phyloP scores from a whole-genome alignment of 345 rosid genomes.

The Citrus medica region DNA sequence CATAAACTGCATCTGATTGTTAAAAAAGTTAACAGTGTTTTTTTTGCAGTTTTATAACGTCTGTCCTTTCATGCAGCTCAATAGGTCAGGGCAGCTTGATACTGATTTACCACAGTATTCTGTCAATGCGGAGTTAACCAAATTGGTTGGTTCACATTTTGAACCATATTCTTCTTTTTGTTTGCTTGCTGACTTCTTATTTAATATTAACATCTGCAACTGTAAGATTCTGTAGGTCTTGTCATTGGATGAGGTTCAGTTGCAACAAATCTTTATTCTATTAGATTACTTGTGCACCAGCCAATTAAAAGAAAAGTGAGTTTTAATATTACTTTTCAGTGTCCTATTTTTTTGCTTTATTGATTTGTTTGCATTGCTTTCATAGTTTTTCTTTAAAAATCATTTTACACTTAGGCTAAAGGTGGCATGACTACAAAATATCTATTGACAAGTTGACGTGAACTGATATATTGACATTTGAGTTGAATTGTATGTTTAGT shows the following conservation, averaged over 20 bases:
- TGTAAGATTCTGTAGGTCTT: conserved; percentile 39
- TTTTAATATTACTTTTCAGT: conserved; percentile 12
- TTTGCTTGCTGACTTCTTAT: not conserved
- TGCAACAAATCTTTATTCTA: conserved; percentile 64
- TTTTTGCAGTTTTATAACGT: not conserved
- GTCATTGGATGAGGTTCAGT: conserved; percentile 68
- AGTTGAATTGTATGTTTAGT: not conserved
- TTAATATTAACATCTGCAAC: conserved; percentile 2
- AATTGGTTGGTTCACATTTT: conserved; percentile 51
- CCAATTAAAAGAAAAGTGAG: conserved; percentile 80
- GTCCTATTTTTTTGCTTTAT: not conserved
- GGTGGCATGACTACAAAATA: not conserved
- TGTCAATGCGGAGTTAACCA: conserved; percentile 55
- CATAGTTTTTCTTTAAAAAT: not conserved
- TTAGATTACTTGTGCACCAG: conserved; percentile 67
- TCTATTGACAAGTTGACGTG: not conserved
- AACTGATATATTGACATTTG: not conserved
- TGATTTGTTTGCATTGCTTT: not conserved
- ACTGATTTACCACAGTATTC: conserved; percentile 75
- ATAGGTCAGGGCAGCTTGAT: conserved; percentile 70
- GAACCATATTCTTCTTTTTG: not conserved
- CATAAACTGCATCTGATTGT: not conserved
- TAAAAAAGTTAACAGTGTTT: not conserved
- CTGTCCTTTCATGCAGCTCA: conserved; percentile 42
- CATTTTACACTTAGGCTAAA: not conserved